phyloP scores from a whole-genome alignment of 169 alveolate species.

The Plasmodium chabaudi region DNA sequence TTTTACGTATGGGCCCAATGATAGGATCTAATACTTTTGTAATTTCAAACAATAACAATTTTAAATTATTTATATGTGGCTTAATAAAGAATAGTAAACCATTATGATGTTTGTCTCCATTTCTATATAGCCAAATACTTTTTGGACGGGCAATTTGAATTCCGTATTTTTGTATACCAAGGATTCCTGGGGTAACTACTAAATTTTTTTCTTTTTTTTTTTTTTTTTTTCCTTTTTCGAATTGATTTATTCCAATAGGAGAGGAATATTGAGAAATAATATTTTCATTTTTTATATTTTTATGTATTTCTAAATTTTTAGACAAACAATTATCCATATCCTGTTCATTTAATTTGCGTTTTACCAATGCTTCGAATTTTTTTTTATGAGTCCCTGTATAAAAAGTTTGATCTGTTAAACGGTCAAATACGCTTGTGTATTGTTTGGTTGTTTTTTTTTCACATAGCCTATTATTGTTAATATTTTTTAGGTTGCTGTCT shows the following conservation, averaged over 20 bases:
- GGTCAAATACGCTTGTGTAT: constrained; percentile 81
- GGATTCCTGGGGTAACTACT: constrained; percentile 83
- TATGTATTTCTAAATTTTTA: too few species aligned
- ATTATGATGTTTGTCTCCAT: constrained; percentile 92
- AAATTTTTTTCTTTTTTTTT: constrained; percentile 75
- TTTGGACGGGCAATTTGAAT: constrained; percentile 89
- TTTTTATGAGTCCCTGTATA: constrained; percentile 90
- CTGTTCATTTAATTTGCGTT: constrained; percentile 90
- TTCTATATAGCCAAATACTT: constrained; percentile 90
- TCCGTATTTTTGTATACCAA: constrained; percentile 90
- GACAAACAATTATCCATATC: constrained; percentile 81
- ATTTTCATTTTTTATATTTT: too few species aligned
- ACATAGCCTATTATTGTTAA: neutral
- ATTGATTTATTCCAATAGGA: constrained; percentile 5
- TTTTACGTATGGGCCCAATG: constrained; percentile 91
- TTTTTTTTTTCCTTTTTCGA: constrained; percentile 87
- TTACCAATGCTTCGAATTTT: constrained; percentile 90
- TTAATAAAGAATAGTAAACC: constrained; percentile 89
- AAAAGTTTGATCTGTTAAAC: constrained; percentile 85
- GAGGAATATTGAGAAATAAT: too few species aligned
- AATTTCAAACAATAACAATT: constrained; percentile 85
- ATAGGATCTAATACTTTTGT: constrained; percentile 82
- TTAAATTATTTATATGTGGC: constrained; percentile 84
- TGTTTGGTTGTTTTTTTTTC: neutral
- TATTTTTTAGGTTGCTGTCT: neutral